Base-by-base conservation (phyloP, 1,139 yeast species). In the Debaryomycetaceae sp. region DNA sequence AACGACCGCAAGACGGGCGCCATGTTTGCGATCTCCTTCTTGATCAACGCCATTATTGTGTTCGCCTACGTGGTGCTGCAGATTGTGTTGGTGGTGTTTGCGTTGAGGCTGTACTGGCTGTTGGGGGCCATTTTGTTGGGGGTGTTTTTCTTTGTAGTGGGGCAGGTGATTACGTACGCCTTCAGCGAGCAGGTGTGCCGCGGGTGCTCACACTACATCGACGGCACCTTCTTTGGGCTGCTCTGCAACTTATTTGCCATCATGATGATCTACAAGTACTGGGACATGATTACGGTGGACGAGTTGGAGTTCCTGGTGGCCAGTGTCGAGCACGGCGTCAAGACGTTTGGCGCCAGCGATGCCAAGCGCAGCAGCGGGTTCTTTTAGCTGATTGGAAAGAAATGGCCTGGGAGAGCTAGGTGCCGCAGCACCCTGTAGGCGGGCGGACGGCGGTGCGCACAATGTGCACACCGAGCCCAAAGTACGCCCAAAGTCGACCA, bases 201-300 rank as follows among this genome's bases (percentile, higher is more conserved):
- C 27, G 72, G 78, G 14, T 77, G 83, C 27, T 75, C 79, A 28
- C 98, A 91, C 56, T 91, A 89, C 52, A 68, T 88, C 17, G 98
- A 91, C 48, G 97, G 97, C 1, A 58, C 86, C 20, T 83, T 89
- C 53, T 84, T 89, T 49, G 94, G 89, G 16, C 72, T 93, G 20
- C 48, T 85, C 27, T 77, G 95, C 49, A 85, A 84, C 51, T 54
- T 86, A 30, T 83, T 86, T 48, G 72, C 95, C 5, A 64, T 83
- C 34, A 88, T 91, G 95, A 89, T 91, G 97, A 67, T 89, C 35
- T 89, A 88, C 65, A 89, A 91, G 58, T 85, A 79, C 46, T 91
- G 97, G 96, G 96, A 89, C 49, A 84, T 86, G 75, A 82, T 91
- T 34, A 91, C 97, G n/a, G 77, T 80, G 37, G 97, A 91, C 49